Percentiles rank a stretch among this genome's conserved stretches.
Evolutionary conservation across 2,329 filamentous ascomycete species (phyloP).

Genomic region (Leptoxyphium fumago): DNA sequence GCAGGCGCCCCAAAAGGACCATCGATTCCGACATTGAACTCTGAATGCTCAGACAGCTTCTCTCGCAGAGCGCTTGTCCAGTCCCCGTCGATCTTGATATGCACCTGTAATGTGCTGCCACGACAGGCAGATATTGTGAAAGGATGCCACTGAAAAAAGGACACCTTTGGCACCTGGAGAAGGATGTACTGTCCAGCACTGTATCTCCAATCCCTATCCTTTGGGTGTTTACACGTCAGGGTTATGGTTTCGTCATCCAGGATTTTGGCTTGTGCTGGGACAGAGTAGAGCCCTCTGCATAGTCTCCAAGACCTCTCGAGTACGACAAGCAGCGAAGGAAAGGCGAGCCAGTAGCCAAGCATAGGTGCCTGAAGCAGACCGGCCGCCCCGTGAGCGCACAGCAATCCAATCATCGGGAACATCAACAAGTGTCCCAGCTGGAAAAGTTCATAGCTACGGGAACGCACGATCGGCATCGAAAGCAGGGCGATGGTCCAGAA

Average conservation of each 20-base stretch:
- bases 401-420: constrained; percentile 42
- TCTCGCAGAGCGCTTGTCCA: constrained; percentile 37
- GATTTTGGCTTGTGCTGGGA: constrained; percentile 34
- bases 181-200: constrained; percentile 45
- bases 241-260: constrained; percentile 40
- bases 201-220: constrained; percentile 36
- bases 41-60: constrained; percentile 24
- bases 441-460: constrained; percentile 42
- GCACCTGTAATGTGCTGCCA: constrained; percentile 37
- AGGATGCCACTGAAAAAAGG: constrained; percentile 44
- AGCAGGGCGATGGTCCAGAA: constrained; percentile 36
- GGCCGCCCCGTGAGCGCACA: constrained; percentile 40
- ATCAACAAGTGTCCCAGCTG: constrained; percentile 43
- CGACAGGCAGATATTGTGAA: constrained; percentile 44
- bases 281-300: constrained; percentile 32
- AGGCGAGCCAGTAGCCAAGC: constrained; percentile 42
- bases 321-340: constrained; percentile 38
- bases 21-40: constrained; percentile 39
- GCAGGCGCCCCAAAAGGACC: constrained; percentile 45
- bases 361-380: constrained; percentile 40
- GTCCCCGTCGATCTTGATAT: constrained; percentile 45
- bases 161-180: constrained; percentile 39
- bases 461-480: constrained; percentile 37
- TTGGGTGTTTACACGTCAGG: constrained; percentile 35
- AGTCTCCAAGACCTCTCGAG: constrained; percentile 35